phyloP scores from a whole-genome alignment of 2,329 filamentous ascomycete genomes.

The Xylaria sp. region DNA sequence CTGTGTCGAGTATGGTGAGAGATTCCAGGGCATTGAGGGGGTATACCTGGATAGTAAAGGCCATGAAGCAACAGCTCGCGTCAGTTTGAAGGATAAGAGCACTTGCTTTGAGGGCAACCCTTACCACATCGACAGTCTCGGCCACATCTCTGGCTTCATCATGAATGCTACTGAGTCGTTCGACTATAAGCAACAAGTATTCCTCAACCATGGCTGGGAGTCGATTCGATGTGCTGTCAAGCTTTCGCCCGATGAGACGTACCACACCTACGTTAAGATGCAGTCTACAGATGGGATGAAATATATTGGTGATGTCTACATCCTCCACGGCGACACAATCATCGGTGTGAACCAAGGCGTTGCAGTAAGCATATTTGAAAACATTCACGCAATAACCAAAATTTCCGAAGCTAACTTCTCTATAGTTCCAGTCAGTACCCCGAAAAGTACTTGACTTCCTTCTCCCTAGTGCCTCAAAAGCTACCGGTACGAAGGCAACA shows the following conservation, averaged over 20 bases:
- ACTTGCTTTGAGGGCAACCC: constrained; percentile 11
- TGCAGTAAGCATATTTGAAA: constrained; percentile 14
- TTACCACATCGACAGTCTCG: constrained; percentile 17
- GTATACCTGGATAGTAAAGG: constrained; percentile 21
- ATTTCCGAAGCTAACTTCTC: neutral
- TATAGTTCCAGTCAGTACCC: constrained; percentile 2
- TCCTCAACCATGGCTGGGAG: constrained; percentile 20
- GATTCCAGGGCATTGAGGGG: constrained; percentile 21
- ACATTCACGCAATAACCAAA: neutral
- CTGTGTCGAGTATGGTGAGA: constrained; percentile 18
- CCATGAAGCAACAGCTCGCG: constrained; percentile 18
- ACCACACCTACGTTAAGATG: constrained; percentile 30
- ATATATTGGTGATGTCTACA: constrained; percentile 21
- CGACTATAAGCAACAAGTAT: neutral
- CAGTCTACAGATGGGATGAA: neutral
- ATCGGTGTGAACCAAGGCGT: constrained; percentile 22
- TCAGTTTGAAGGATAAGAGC: constrained; percentile 11
- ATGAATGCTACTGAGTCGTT: constrained; percentile 18
- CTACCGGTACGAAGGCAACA: neutral
- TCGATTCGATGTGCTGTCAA: constrained; percentile 7
- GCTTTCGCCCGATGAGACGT: constrained; percentile 15
- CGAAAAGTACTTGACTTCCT: constrained; percentile 3
- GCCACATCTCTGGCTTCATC: constrained; percentile 21
- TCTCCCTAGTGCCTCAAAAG: neutral
- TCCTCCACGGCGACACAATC: constrained; percentile 16